Evolutionary conservation across 805 yeast genomes (phyloP).

Genomic region (Pichia nakasei): DNA sequence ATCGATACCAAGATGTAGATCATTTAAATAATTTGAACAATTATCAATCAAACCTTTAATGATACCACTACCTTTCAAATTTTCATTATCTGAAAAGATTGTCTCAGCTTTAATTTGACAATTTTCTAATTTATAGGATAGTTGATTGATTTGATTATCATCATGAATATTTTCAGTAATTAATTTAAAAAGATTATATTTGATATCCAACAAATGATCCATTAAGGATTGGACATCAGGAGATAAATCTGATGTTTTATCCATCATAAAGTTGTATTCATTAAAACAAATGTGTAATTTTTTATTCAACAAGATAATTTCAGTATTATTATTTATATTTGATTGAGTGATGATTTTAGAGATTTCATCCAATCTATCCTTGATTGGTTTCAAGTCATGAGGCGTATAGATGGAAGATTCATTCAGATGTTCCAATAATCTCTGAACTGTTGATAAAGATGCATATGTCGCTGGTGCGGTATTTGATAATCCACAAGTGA

Average conservation of each 20-base stretch:
- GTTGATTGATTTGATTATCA: slow-evolving; percentile 10
- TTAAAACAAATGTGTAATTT: slow-evolving; percentile 58
- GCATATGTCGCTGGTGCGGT: slow-evolving; percentile 94
- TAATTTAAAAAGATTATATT: slow-evolving; percentile 51
- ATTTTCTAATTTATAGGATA: slow-evolving; percentile 14
- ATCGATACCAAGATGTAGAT: slow-evolving; percentile 43
- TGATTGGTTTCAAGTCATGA: slow-evolving; percentile 74
- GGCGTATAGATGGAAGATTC: slow-evolving; percentile 78
- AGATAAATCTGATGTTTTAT: slow-evolving; percentile 44
- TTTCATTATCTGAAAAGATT: slow-evolving; percentile 13
- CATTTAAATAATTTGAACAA: slow-evolving; percentile 66
- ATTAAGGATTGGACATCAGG: slow-evolving; percentile 42
- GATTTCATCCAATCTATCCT: slow-evolving; percentile 64
- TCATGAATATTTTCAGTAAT: slow-evolving; percentile 34
- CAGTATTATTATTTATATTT: slow-evolving; percentile 18
- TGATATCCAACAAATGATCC: slow-evolving; percentile 51
- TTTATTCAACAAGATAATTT: slow-evolving; percentile 42
- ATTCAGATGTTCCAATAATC: slow-evolving; percentile 71
- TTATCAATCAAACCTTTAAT: slow-evolving; percentile 75
- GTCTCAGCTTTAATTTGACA: slow-evolving; percentile 19
- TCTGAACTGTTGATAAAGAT: slow-evolving; percentile 75
- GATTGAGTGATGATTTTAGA: slow-evolving; percentile 35
- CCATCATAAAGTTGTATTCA: slow-evolving; percentile 49
- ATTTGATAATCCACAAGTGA: slow-evolving; percentile 85
- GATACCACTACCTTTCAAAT: slow-evolving; percentile 34